Evolutionary conservation across 192 early-diverging fungal species (phyloP), one percentile per base, ranked within the genome.

Genomic region (Backusella liffmaniae): DNA sequence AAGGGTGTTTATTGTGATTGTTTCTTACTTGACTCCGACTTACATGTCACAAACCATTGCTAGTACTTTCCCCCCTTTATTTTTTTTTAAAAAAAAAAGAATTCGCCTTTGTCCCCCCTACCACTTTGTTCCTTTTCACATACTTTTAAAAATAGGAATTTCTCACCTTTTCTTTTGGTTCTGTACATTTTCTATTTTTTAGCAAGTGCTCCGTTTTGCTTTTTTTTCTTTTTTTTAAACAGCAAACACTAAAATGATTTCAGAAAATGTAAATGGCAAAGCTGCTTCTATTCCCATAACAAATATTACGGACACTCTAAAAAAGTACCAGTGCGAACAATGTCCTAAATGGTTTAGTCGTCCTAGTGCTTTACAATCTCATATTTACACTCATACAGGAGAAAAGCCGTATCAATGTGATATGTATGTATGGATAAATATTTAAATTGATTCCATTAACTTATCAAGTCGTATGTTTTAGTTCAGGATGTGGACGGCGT

Each of bases 401-500:
- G 78, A 79, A 51, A 74, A 75, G 21, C 78, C 78, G 8, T 70
- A 73, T 68, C 37, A 36, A 34, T 79, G 72, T 71, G 51, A 68
- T n/a, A 37, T 62, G 76, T 77, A 77, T 67, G 76, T 36, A 41
- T 37, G 2, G 18, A 69, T 23, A 23, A 9, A 2, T 21, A 34
- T 34, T 16, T 3, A 12, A 67, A 23, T n/a, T 41, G 7, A 23
- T 23, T 23, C 41, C 10, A n/a, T 37, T 35, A 4, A 4, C 10
- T 36, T 41, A 21, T n/a, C 23, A 21, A 21, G 23, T 21, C 6
- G 12, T 41, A 39, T 62, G 8, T 41, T 39, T 18, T 49, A 75
- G 74, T 23, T 39, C 65, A 46, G 75, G 86, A 36, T 90, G 89
- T 71, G 88, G 86, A 21, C 86, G 88, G 78, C 78, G 80, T 35